Percentiles rank a stretch among this genome's conserved stretches.
These are phyloP conservation scores for Pseudogymnoascus sp. DNA, from an alignment of 2,329 filamentous ascomycete genomes.

Conservation along the genomic window DNA sequence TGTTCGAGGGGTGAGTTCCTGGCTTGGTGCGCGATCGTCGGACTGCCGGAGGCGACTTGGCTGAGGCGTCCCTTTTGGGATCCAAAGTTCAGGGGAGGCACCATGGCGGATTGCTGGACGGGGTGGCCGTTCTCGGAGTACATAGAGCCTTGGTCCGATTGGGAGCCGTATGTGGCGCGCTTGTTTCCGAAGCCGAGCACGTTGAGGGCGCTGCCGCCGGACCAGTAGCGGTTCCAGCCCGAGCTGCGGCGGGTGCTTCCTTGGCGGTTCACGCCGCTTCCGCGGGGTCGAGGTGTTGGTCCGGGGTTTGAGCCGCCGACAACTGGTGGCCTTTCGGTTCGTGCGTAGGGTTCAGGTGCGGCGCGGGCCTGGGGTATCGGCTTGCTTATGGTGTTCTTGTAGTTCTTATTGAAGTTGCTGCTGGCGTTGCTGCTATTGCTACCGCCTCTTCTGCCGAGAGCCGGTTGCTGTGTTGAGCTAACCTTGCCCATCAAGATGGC, in stretches of 20 bases:
- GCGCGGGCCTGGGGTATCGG: slow-evolving; percentile 42
- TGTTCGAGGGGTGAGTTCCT: slow-evolving; percentile 44
- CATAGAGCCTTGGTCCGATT: slow-evolving; percentile 39
- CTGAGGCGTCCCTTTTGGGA: slow-evolving; percentile 49
- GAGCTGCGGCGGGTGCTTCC: slow-evolving; percentile 52
- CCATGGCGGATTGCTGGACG: slow-evolving; percentile 57
- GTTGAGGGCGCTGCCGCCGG: slow-evolving; percentile 61
- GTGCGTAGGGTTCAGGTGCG: not conserved
- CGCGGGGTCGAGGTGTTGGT: slow-evolving; percentile 18
- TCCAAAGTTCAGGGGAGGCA: slow-evolving; percentile 60
- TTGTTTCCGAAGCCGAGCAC: slow-evolving; percentile 51
- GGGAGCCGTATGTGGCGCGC: slow-evolving; percentile 39
- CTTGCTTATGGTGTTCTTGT: slow-evolving; percentile 53
- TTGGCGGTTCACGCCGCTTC: slow-evolving; percentile 11
- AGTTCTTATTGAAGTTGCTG: slow-evolving; percentile 53
- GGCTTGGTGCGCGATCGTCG: slow-evolving; percentile 55
- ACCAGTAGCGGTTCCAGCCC: slow-evolving; percentile 73
- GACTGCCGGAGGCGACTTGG: slow-evolving; percentile 60
- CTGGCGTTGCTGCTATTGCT: slow-evolving; percentile 51
- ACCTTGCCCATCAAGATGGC: slow-evolving; percentile 59
- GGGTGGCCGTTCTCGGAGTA: slow-evolving; percentile 39
- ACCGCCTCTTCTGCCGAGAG: slow-evolving; percentile 40
- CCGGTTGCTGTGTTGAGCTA: slow-evolving; percentile 33
- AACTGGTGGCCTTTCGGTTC: slow-evolving; percentile 9
- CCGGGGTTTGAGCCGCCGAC: slow-evolving; percentile 31